phyloP scores from a whole-genome alignment of 2,329 filamentous ascomycete species.

The Colletotrichum paranaense region DNA sequence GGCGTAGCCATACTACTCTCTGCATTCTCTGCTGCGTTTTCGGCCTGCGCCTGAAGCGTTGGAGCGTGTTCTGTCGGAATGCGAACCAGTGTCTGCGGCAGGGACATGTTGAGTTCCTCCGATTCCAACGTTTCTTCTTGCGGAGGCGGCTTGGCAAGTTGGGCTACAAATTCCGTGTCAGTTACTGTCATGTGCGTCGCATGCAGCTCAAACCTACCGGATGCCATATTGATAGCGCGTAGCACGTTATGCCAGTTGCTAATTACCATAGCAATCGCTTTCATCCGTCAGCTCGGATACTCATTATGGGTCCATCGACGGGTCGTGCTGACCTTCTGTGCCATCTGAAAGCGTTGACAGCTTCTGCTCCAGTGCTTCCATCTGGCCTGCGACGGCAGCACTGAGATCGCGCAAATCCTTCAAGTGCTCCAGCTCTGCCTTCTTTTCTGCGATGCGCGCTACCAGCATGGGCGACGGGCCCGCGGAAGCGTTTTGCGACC shows the following conservation, averaged over 20 bases:
- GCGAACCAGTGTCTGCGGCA: conserved; percentile 85
- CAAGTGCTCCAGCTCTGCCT: conserved; percentile 82
- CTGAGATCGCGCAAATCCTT: conserved; percentile 83
- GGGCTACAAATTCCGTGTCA: conserved; percentile 59
- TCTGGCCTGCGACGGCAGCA: conserved; percentile 81
- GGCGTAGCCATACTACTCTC: conserved; percentile 39
- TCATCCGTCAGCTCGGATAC: neutral
- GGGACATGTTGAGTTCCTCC: conserved; percentile 47
- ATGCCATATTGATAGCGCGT: conserved; percentile 87
- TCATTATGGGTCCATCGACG: neutral
- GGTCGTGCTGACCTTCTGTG: conserved; percentile 72
- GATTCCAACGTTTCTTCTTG: conserved; percentile 54
- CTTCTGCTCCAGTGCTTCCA: conserved; percentile 85
- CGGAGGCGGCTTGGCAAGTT: conserved; percentile 69
- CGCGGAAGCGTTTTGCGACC: conserved; percentile 56
- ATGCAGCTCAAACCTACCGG: conserved; percentile 64
- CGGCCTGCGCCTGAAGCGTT: conserved; percentile 69
- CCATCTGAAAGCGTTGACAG: conserved; percentile 82
- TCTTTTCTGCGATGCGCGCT: conserved; percentile 86
- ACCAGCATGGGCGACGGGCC: conserved; percentile 78
- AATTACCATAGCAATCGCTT: conserved; percentile 85
- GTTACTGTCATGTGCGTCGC: neutral
- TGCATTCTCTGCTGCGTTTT: conserved; percentile 61
- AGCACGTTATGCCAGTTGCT: conserved; percentile 91
- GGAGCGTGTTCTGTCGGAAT: conserved; percentile 85